Base-by-base conservation (phyloP, 108 stramenopile species). In the Cyclotella cryptica region DNA sequence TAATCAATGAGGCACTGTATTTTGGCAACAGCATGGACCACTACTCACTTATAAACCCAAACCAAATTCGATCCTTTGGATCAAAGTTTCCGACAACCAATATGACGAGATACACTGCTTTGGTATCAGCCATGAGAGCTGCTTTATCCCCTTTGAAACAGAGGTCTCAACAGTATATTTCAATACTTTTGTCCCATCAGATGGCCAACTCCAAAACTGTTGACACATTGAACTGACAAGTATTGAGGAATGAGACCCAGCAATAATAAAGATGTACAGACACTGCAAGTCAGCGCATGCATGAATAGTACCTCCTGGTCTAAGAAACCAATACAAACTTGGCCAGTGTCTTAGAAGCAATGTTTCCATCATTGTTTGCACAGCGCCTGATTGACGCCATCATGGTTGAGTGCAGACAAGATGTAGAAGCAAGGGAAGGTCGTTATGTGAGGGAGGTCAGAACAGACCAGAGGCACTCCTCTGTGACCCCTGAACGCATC, bases 1-100 rank as follows among this genome's bases (percentile, higher is more conserved):
- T 75, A 5, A 80, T 86, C 53, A 29, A 71, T 26, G 66, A 88
- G 47, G 63, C 64, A 6, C 62, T 88, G 7, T 78, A 67, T 42
- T 67, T 84, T 43, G 49, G 52, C n/a, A 64, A 61, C 39, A 41
- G 53, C 41, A 26, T 79, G n/a, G 39, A 75, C 12, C 24, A 73
- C 19, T 41, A 73, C 19, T 41, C 19, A 28, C 40, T 88, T 27
- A 40, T 88, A 11, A 74, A 81, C 51, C 75, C 88, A 11, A 81
- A 72, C 55, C 81, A 88, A 51, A 18, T 84, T 11, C 75, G 88
- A 39, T 15, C 52, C 22, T 58, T 60, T 61, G 83, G 10, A 35
- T 84, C 15, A 35, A 13, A 3, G 71, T 86, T 18, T 52, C 64
- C 39, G 81, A 86, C 22, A 28, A 13, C 27, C 57, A 5, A 14